These are phyloP conservation scores for Colletotrichum magnum DNA, from an alignment of 2,329 filamentous ascomycete genomes.

Conservation along the genomic window DNA sequence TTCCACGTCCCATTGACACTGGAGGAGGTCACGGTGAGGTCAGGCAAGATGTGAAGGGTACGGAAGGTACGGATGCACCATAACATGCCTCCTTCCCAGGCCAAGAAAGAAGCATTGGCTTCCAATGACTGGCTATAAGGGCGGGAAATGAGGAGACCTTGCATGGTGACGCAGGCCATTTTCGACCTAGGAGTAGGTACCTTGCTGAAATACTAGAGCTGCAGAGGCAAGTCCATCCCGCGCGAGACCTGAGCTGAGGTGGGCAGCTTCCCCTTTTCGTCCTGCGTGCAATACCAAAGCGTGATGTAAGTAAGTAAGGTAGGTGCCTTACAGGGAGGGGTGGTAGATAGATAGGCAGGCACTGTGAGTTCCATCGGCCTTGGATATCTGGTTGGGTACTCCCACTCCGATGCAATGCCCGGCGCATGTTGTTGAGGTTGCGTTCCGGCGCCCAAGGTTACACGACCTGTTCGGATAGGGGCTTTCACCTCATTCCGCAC, in stretches of 20 bases:
- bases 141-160: not conserved
- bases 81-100: no score
- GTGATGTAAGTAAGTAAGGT: no score
- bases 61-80: no score
- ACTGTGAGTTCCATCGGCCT: not conserved
- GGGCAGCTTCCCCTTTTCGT: not conserved
- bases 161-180: not conserved
- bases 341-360: no score
- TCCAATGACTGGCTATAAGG: no score
- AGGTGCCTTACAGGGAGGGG: no score
- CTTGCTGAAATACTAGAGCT: not conserved
- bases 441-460: conserved; percentile 2
- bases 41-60: not conserved
- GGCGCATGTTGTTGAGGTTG: conserved; percentile 7
- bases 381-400: not conserved
- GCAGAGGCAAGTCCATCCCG: conserved; percentile 11
- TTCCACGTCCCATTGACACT: not conserved
- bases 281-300: not conserved
- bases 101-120: no score
- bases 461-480: conserved; percentile 1
- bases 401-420: not conserved
- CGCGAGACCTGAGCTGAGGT: not conserved
- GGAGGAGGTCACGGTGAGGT: conserved; percentile 11
- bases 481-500: not conserved
- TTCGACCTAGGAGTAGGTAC: not conserved